Conservation (phyloP, 2,329 filamentous ascomycete species). For the Diaporthe sp. region DNA sequence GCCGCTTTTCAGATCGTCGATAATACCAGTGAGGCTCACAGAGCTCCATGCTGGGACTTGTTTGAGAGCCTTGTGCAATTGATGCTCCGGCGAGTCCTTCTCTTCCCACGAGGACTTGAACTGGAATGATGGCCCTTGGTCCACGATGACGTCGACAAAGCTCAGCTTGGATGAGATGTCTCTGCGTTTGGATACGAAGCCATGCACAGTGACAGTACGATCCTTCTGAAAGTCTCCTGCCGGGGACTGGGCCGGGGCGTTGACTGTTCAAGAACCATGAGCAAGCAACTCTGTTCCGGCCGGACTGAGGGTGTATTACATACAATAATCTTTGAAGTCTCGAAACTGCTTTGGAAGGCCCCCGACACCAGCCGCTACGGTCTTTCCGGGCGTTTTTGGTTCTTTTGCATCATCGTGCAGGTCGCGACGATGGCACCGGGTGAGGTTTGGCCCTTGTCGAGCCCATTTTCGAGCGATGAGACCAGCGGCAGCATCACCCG, state of each 20-base stretch:
- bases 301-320: slow-evolving; percentile 38
- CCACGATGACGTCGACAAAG: slow-evolving; percentile 71
- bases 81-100: slow-evolving; percentile 50
- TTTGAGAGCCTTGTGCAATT: slow-evolving; percentile 56
- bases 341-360: slow-evolving; percentile 47
- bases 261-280: slow-evolving; percentile 44
- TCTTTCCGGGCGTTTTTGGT: not conserved
- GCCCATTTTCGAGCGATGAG: slow-evolving; percentile 11
- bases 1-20: slow-evolving; percentile 43
- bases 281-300: not conserved
- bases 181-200: slow-evolving; percentile 78
- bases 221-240: slow-evolving; percentile 46
- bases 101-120: slow-evolving; percentile 56
- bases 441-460: not conserved
- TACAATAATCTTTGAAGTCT: slow-evolving; percentile 59
- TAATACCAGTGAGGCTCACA: slow-evolving; percentile 60
- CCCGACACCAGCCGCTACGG: not conserved
- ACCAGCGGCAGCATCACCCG: slow-evolving; percentile 13
- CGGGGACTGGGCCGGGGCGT: slow-evolving; percentile 47
- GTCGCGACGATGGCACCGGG: not conserved
- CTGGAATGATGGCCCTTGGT: slow-evolving; percentile 52
- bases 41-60: slow-evolving; percentile 64
- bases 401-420: slow-evolving; percentile 6
- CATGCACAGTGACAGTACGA: slow-evolving; percentile 68
- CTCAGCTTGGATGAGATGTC: slow-evolving; percentile 77